These are phyloP conservation scores for Stromatinia cepivora DNA, from an alignment of 2,329 filamentous ascomycete genomes.

Conservation along the genomic window DNA sequence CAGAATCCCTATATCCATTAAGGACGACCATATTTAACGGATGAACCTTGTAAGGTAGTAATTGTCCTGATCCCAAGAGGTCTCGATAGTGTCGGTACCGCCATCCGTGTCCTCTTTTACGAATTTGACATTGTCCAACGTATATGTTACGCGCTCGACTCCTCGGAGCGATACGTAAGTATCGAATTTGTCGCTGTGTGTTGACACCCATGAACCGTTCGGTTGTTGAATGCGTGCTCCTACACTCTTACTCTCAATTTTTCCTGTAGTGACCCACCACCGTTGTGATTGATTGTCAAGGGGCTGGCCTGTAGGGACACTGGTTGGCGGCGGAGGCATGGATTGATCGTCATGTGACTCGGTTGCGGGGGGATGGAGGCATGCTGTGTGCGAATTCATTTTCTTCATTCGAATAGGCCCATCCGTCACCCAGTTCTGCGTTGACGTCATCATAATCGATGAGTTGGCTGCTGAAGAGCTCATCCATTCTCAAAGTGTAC, in stretches of 20 bases:
- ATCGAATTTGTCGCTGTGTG: not conserved
- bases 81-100: not conserved
- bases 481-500: not conserved
- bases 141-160: not conserved
- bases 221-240: slow-evolving; percentile 12
- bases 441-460: slow-evolving; percentile 14
- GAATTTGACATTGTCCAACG: not conserved
- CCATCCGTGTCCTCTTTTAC: not conserved
- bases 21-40: not conserved
- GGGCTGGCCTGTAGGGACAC: not conserved
- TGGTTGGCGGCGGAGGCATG: not conserved
- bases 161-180: not conserved
- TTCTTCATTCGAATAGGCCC: slow-evolving; percentile 1
- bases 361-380: not conserved
- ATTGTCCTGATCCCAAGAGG: slow-evolving; percentile 15
- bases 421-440: not conserved
- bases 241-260: not conserved
- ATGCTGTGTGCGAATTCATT: slow-evolving; percentile 16
- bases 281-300: not conserved
- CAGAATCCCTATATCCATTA: not conserved
- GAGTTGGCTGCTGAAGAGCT: slow-evolving; percentile 2
- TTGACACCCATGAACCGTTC: not conserved
- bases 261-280: slow-evolving; percentile 19
- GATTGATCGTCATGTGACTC: no score
- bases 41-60: slow-evolving; percentile 12